Evolutionary conservation across 805 yeast species (phyloP).

Genomic region (Yamadazyma phyllophila): DNA sequence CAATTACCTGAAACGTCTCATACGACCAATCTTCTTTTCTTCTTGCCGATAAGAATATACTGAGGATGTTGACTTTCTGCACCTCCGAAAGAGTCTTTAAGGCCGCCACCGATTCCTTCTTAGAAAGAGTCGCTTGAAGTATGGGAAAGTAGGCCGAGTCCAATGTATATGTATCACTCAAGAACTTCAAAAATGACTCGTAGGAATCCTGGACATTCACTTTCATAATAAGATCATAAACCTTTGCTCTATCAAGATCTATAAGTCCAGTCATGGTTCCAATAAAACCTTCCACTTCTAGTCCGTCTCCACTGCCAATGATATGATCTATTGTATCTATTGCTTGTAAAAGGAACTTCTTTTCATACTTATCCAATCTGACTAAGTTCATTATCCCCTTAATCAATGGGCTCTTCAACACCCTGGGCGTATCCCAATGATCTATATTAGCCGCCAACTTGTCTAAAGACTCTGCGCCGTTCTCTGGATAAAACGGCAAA

Average conservation of each 20-base stretch:
- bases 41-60: neutral
- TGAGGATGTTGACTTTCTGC: conserved; percentile 4
- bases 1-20: conserved; percentile 20
- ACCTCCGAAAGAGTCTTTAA: neutral
- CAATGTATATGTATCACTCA: neutral
- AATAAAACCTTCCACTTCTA: conserved; percentile 1
- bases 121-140: neutral
- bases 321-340: too few species aligned
- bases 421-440: neutral
- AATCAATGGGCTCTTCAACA: too few species aligned
- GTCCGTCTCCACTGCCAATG: too few species aligned
- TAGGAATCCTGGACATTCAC: conserved; percentile 12
- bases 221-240: conserved; percentile 1
- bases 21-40: neutral
- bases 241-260: neutral
- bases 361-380: too few species aligned
- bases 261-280: neutral
- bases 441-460: neutral
- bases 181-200: conserved; percentile 1
- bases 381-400: too few species aligned
- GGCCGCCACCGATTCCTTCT: neutral
- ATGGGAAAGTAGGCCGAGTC: neutral
- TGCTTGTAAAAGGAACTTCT: too few species aligned
- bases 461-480: neutral
- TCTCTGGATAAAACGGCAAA: conserved; percentile 6